Percentiles rank a stretch among this genome's conserved stretches.
Conservation (phyloP, 78 protist species). For the Protostelium mycophagum region DNA sequence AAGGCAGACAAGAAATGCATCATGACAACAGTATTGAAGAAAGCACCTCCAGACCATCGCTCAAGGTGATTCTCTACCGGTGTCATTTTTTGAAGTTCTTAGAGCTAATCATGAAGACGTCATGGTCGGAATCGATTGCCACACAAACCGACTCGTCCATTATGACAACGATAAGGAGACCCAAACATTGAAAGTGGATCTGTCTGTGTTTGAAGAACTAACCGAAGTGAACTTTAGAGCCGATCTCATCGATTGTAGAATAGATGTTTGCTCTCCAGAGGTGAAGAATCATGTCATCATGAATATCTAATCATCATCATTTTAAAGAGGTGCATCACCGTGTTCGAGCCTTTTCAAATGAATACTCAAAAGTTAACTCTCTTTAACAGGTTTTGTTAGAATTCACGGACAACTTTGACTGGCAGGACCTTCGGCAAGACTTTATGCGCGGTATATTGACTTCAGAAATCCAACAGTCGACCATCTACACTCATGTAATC, state of each 20-base stretch:
- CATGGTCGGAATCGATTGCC: constrained; percentile 14
- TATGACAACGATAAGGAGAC: constrained; percentile 30
- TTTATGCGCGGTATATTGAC: constrained; percentile 56
- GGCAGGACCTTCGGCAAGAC: constrained; percentile 44
- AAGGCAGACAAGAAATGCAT: constrained; percentile 51
- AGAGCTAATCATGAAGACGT: constrained; percentile 51
- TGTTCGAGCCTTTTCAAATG: neutral
- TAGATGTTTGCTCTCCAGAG: constrained; percentile 80
- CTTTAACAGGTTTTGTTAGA: constrained; percentile 33
- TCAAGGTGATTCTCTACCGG: neutral
- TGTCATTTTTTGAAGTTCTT: neutral
- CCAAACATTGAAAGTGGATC: neutral
- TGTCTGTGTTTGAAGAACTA: constrained; percentile 18
- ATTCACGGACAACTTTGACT: constrained; percentile 77
- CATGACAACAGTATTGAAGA: constrained; percentile 67
- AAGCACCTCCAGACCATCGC: constrained; percentile 42
- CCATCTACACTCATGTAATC: constrained; percentile 39
- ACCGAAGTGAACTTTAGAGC: constrained; percentile 34
- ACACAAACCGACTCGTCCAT: constrained; percentile 27
- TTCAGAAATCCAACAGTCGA: constrained; percentile 40
- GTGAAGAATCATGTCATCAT: constrained; percentile 9
- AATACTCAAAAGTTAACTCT: neutral
- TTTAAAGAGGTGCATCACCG: no score
- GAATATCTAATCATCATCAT: neutral
- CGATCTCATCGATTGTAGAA: constrained; percentile 70